Base-by-base conservation (phyloP, 2,329 filamentous ascomycete genomes). In the Scedosporium boydii region DNA sequence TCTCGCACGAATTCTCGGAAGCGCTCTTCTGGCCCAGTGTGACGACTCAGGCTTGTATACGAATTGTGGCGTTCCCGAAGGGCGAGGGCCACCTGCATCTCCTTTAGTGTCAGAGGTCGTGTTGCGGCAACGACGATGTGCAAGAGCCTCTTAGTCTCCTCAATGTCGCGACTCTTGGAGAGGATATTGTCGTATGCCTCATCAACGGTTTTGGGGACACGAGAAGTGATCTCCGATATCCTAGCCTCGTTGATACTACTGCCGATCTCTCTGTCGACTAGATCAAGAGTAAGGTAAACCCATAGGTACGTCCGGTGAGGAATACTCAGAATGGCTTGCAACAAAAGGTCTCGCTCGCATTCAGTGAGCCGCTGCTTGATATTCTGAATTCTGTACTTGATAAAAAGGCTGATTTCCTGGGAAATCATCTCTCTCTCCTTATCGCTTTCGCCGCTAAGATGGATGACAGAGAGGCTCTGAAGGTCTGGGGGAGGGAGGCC, bases 151-250 rank as follows among this genome's bases (percentile, higher is more conserved):
- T 59, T 68, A 1, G 66, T 65, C 27, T 60, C 55, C 16, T 23
- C 6, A 2, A 14, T 1, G 38, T 68, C 53, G 1, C 16, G 21
- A 46, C 64, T 68, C 64, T 64, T 67, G 1, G 27, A 23, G 9
- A 71, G 58, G 29, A 72, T 70, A 42, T 62, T 69, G 2, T 71
- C 62, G 44, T 72, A 72, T 29, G 68, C 69, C 1, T 68, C 64
- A 16, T 71, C 63, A 1, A 72, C 63, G 1, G 63, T 67, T 34
- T 56, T 14, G 1, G 68, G 69, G 4, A 71, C 18, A n/a, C 18
- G 44, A 16, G 44, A 46, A 46, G 18, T 46, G 14, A 21, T 9
- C 10, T 46, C 44, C 6, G 44, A 46, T 46, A 46, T 46, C 14
- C 6, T 46, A 9, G 44, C 44, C 16, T 16, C 62, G 29, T 58